Evolutionary conservation across 495 filamentous ascomycete species (phyloP).

Genomic region (Penicillium malachiteum): DNA sequence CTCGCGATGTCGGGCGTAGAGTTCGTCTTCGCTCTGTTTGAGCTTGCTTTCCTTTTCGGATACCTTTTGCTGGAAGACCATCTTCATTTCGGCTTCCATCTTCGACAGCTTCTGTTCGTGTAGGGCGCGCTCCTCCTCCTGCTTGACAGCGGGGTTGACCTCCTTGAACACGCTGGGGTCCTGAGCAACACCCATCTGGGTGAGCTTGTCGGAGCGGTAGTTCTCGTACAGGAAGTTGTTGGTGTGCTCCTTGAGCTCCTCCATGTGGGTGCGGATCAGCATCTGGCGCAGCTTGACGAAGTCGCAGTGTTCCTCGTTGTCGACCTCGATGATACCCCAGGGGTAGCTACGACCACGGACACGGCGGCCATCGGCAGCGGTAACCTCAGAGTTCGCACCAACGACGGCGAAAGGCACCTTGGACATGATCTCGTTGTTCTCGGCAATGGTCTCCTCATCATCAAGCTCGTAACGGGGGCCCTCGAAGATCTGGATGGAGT

Average conservation of each 20-base stretch:
- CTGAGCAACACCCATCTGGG: conserved; percentile 95
- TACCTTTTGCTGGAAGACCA: conserved; percentile 99
- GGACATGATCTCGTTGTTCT: conserved; percentile 99
- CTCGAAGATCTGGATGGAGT: conserved; percentile 98
- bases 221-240: conserved; percentile 99
- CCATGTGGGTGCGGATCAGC: conserved; percentile 99
- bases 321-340: conserved; percentile 98
- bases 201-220: conserved; percentile 98
- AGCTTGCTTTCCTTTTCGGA: conserved; percentile 99
- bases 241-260: conserved; percentile 99
- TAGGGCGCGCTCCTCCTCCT: conserved; percentile 94
- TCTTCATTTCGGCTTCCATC: conserved; percentile 99
- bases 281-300: conserved; percentile 99
- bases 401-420: conserved; percentile 99
- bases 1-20: conserved; percentile 95
- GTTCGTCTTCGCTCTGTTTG: conserved; percentile 97
- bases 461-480: conserved; percentile 97
- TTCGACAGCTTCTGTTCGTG: conserved; percentile 99
- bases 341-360: conserved; percentile 96
- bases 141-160: conserved; percentile 99
- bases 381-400: conserved; percentile 91
- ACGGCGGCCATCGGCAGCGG: conserved; percentile 86
- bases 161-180: conserved; percentile 99
- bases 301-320: conserved; percentile 99
- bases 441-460: conserved; percentile 98